phyloP scores from a whole-genome alignment of 2,329 filamentous ascomycete species.

The Fusarium veterinarium region DNA sequence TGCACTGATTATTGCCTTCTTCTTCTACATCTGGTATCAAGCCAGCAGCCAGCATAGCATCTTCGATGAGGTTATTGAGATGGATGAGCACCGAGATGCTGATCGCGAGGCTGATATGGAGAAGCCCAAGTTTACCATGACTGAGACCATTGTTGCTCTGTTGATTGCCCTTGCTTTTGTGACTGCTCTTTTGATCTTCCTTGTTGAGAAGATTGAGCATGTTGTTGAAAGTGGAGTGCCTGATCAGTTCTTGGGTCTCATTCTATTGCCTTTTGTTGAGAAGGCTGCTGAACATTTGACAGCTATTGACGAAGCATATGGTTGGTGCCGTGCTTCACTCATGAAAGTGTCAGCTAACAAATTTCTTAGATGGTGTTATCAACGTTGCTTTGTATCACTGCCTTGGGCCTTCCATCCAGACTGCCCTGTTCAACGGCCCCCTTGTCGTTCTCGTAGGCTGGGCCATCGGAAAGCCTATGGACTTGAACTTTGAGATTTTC shows the following conservation, averaged over 20 bases:
- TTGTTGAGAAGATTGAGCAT: conserved; percentile 73
- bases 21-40: conserved; percentile 69
- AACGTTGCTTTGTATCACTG: conserved; percentile 79
- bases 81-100: conserved; percentile 63
- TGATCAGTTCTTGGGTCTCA: conserved; percentile 61
- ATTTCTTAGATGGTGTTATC: conserved; percentile 64
- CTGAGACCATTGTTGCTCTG: conserved; percentile 71
- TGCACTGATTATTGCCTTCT: conserved; percentile 70
- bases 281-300: conserved; percentile 78
- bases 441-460: conserved; percentile 78
- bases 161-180: conserved; percentile 68
- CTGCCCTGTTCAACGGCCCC: conserved; percentile 79
- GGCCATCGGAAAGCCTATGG: conserved; percentile 73
- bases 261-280: conserved; percentile 75
- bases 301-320: conserved; percentile 76
- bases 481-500: conserved; percentile 80
- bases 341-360: too few relatives aligned
- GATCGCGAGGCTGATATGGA: conserved; percentile 67
- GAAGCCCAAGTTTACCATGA: conserved; percentile 74
- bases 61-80: conserved; percentile 66
- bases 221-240: conserved; percentile 52
- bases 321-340: conserved; percentile 12
- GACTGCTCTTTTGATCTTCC: conserved; percentile 72
- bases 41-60: conserved; percentile 73
- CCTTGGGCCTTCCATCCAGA: conserved; percentile 79